These are phyloP conservation scores for Cicer yamashitae DNA, from an alignment of 306 rosid genomes.

Conservation along the genomic window DNA sequence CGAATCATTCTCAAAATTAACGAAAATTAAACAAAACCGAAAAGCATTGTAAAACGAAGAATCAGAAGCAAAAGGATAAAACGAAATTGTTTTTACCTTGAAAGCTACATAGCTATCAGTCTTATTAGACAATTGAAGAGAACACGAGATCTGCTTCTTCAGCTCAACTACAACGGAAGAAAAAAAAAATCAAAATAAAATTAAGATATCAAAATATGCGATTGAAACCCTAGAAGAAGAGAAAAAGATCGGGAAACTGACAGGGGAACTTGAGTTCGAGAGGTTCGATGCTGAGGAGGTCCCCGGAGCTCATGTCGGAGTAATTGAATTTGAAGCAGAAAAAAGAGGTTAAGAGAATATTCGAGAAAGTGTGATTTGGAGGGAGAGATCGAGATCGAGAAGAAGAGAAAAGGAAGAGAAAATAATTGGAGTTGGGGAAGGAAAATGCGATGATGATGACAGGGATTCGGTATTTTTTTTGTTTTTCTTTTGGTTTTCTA, in stretches of 20 bases:
- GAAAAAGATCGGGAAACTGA: conserved; percentile 55
- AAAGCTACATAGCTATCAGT: conserved; percentile 88
- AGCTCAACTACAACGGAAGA: conserved; percentile 64
- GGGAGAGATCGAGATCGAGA: conserved; percentile 65
- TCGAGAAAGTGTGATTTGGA: conserved; percentile 33
- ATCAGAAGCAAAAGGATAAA: neutral
- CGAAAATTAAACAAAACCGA: neutral
- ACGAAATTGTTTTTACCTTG: conserved; percentile 59
- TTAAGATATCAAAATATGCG: conserved; percentile 9
- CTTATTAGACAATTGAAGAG: conserved; percentile 89
- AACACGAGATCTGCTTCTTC: conserved; percentile 97
- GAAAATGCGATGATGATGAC: conserved; percentile 35
- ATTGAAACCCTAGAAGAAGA: conserved; percentile 41
- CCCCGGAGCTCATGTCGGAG: conserved; percentile 79
- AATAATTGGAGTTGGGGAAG: conserved; percentile 2
- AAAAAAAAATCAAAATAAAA: neutral
- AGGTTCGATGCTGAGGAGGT: conserved; percentile 89
- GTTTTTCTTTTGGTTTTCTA: conserved; percentile 32
- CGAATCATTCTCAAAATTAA: neutral
- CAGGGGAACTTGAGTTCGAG: conserved; percentile 92
- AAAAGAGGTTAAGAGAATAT: conserved; percentile 26
- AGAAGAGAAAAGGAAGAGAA: neutral
- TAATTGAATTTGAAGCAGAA: conserved; percentile 35
- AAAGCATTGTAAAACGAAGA: neutral
- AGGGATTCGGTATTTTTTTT: conserved; percentile 14